Conservation (phyloP, 2,329 filamentous ascomycete species). For the Bimuria novae-zelandiae region DNA sequence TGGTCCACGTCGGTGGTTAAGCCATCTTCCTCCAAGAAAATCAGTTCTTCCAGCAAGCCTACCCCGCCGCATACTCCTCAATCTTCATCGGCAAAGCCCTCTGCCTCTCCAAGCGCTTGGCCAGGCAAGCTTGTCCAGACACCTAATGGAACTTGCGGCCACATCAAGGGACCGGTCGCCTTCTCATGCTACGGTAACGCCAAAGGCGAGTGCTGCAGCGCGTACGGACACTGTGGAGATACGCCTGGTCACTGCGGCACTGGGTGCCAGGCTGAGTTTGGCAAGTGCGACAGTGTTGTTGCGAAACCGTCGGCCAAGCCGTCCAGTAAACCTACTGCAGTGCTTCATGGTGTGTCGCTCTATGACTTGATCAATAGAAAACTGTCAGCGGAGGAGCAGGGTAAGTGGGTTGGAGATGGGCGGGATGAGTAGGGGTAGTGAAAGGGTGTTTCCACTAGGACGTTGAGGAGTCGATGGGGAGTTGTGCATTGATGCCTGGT, state of each 20-base stretch:
- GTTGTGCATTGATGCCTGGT: too few species aligned
- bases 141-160: not conserved
- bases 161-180: slow-evolving; percentile 2
- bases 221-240: slow-evolving; percentile 7
- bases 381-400: too few species aligned
- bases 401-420: too few species aligned
- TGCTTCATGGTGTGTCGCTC: too few species aligned
- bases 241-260: slow-evolving; percentile 5
- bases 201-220: slow-evolving; percentile 26
- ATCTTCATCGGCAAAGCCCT: not conserved
- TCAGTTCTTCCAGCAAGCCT: not conserved
- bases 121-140: not conserved
- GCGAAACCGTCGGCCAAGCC: too few species aligned
- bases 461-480: too few species aligned
- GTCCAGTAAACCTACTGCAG: too few species aligned
- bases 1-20: too few species aligned
- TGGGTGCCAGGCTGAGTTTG: slow-evolving; percentile 12
- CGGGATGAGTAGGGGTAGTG: too few species aligned
- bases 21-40: too few species aligned
- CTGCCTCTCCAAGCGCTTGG: not conserved
- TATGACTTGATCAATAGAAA: too few species aligned
- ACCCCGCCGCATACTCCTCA: not conserved
- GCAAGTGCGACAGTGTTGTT: slow-evolving; percentile 7
- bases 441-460: too few species aligned
- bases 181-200: slow-evolving; percentile 20